phyloP scores from a whole-genome alignment of 2,329 filamentous ascomycete species.

The Hypoxylon sp. region DNA sequence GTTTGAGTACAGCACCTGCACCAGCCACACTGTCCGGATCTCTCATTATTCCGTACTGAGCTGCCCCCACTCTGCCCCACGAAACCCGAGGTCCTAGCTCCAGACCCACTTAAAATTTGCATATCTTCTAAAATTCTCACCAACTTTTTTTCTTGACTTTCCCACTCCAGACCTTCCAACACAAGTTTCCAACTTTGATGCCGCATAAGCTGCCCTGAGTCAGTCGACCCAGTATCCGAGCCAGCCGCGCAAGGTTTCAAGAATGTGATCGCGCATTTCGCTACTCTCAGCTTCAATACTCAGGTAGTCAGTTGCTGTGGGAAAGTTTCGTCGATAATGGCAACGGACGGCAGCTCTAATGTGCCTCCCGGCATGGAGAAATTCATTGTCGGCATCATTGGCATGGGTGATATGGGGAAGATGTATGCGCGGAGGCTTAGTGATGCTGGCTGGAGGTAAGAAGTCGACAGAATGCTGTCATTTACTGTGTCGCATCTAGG shows the following conservation, averaged over 20 bases:
- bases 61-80: too few relatives aligned
- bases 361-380: slow-evolving; percentile 69
- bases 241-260: slow-evolving; percentile 20
- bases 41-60: slow-evolving; percentile 10
- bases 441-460: slow-evolving; percentile 96
- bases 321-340: slow-evolving; percentile 44
- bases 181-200: slow-evolving; percentile 11
- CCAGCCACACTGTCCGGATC: slow-evolving; percentile 19
- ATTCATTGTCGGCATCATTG: slow-evolving; percentile 92
- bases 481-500: slow-evolving; percentile 37
- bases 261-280: slow-evolving; percentile 44
- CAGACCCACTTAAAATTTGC: slow-evolving; percentile 31
- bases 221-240: slow-evolving; percentile 7
- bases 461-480: slow-evolving; percentile 32
- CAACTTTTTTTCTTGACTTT: slow-evolving; percentile 37
- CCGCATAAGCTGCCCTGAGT: slow-evolving; percentile 12
- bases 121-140: slow-evolving; percentile 26
- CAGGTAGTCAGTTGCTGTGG: slow-evolving; percentile 30
- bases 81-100: slow-evolving; percentile 5
- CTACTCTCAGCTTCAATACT: slow-evolving; percentile 27
- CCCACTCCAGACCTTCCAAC: slow-evolving; percentile 14
- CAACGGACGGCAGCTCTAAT: slow-evolving; percentile 39
- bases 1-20: slow-evolving; percentile 9
- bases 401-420: slow-evolving; percentile 99
- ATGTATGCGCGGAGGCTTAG: slow-evolving; percentile 95